Base-by-base conservation (phyloP, 352 stramenopile genomes). In the Globisporangium acanthophoron region DNA sequence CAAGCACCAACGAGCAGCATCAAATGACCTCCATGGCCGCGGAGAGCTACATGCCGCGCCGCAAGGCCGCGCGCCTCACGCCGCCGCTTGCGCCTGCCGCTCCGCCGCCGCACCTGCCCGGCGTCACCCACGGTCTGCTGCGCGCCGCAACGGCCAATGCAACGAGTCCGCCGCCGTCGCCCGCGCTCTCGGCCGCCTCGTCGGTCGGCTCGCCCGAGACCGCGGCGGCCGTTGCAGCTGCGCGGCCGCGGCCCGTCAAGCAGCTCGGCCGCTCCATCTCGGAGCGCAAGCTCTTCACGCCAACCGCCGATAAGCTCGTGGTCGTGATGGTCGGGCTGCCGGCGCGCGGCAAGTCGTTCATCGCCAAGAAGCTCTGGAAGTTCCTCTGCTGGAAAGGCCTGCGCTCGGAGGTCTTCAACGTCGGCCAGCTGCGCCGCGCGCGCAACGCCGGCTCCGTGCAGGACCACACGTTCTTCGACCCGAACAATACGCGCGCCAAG, bases 261-360 rank as follows among this genome's bases (percentile, higher is more conserved):
- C 59, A 50, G 3, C 39, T 66, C 53, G 47, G 47, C 24, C 56
- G 51, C 40, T 64, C 73, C 66, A 65, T 89, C 40, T 86, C 73
- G 40, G 83, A 93, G 66, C 80, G 83, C 51, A 85, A 88, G 64
- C 67, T 82, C 29, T 93, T 79, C 66, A 93, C 83, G 16, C 80
- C 77, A 15, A 90, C 76, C 31, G 88, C 86, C 4, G 93, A 98
- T 69, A 98, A 98, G 59, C 76, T 98, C 15, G 90, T 98, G 54
- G 82, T 98, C 33, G 87, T 98, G 21, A 98, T 98, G 90, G 94
- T 98, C 27, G 96, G 96, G 0, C 67, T 98, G 8, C 96, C 96
- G 0, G 96, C 89, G 1, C 94, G 92, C 11, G 95, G 95, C 51
- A 98, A 98, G 69, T 98, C 94, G 53, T 97, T 97, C 67, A 98